phyloP scores from a whole-genome alignment of 768 basidiomycete species.

The Cystofilobasidium bisporidii region DNA sequence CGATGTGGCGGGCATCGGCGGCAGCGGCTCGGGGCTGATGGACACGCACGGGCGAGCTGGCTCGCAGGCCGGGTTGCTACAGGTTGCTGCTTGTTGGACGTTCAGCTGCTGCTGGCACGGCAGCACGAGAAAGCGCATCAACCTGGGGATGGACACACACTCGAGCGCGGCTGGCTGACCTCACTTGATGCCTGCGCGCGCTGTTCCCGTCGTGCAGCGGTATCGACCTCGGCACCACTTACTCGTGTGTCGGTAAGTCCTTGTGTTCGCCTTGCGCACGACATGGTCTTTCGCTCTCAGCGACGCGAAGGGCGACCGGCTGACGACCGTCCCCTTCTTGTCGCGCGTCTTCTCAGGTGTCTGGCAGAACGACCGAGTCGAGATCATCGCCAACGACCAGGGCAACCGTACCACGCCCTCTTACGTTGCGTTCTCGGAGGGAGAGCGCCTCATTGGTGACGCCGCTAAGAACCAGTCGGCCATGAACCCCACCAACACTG shows the following conservation, averaged over 20 bases:
- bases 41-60: too few species aligned
- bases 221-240: slow-evolving; percentile 28
- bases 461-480: slow-evolving; percentile 91
- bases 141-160: too few species aligned
- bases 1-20: too few species aligned
- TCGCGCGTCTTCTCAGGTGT: slow-evolving; percentile 22
- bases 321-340: background rate
- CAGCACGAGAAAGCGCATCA: too few species aligned
- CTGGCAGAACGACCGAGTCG: slow-evolving; percentile 28
- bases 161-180: slow-evolving; percentile 1
- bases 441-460: slow-evolving; percentile 91
- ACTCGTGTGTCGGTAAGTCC: slow-evolving; percentile 1
- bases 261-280: background rate
- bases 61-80: too few species aligned
- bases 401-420: slow-evolving; percentile 98
- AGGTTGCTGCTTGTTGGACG: too few species aligned
- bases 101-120: too few species aligned
- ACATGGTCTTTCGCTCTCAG: background rate
- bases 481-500: slow-evolving; percentile 98
- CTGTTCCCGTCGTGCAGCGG: slow-evolving; percentile 5
- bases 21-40: too few species aligned
- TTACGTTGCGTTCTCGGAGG: slow-evolving; percentile 94
- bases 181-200: background rate
- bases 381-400: slow-evolving; percentile 44
- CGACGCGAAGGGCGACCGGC: background rate